phyloP scores from a whole-genome alignment of 2,329 filamentous ascomycete genomes.

The Cercospora sp. region DNA sequence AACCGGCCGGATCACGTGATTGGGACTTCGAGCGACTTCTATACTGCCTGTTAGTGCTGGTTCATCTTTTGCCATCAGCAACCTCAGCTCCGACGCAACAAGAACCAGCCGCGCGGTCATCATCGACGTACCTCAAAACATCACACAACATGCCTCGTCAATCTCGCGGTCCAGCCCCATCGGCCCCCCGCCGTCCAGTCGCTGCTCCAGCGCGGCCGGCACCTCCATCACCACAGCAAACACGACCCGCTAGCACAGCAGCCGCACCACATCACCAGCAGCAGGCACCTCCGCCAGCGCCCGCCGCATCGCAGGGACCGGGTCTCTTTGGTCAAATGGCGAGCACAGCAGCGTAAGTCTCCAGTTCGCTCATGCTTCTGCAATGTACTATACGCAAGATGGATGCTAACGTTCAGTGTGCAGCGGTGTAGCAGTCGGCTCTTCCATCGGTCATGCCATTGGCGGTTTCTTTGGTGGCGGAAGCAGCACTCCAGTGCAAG shows the following conservation, averaged over 20 bases:
- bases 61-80: slow-evolving; percentile 16
- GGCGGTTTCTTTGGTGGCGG: slow-evolving; percentile 83
- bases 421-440: slow-evolving; percentile 95
- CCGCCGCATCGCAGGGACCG: slow-evolving; percentile 59
- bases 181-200: slow-evolving; percentile 49
- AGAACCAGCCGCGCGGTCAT: slow-evolving; percentile 1
- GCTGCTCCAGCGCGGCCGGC: slow-evolving; percentile 53
- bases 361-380: background rate
- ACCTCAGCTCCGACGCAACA: slow-evolving; percentile 2
- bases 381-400: background rate
- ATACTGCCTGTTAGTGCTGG: background rate
- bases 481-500: slow-evolving; percentile 52
- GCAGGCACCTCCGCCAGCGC: slow-evolving; percentile 43
- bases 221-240: slow-evolving; percentile 64
- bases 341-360: slow-evolving; percentile 86
- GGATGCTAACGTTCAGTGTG: slow-evolving; percentile 16
- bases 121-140: background rate
- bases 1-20: background rate
- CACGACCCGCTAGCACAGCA: slow-evolving; percentile 54
- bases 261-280: slow-evolving; percentile 48
- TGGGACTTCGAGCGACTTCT: slow-evolving; percentile 12
- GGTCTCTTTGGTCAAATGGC: slow-evolving; percentile 97
- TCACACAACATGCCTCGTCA: slow-evolving; percentile 50
- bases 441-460: slow-evolving; percentile 91
- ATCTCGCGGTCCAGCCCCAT: slow-evolving; percentile 45